Conservation (phyloP, 192 early-diverging fungal genomes). For the Backusella parvicylindrica region DNA sequence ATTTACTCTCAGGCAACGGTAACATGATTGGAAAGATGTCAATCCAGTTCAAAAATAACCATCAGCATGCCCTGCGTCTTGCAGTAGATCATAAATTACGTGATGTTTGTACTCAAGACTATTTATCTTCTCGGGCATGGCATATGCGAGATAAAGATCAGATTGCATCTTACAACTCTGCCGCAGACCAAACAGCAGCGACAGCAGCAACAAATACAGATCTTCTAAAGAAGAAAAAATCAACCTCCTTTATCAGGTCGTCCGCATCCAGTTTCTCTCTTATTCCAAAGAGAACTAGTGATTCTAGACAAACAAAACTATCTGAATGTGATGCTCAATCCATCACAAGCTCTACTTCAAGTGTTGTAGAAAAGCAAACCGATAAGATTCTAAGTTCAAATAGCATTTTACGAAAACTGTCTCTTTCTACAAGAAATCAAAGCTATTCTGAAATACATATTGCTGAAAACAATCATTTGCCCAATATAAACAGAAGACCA, state of each 20-base stretch:
- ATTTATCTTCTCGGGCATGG: conserved; percentile 26
- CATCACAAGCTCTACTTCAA: neutral
- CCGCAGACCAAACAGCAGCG: neutral
- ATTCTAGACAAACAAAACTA: neutral
- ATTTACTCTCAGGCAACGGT: conserved; percentile 5
- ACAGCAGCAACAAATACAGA: no score
- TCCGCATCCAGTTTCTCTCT: conserved; percentile 21
- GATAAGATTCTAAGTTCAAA: neutral
- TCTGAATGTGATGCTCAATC: neutral
- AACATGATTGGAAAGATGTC: conserved; percentile 33
- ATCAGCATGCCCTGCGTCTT: conserved; percentile 24
- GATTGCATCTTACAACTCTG: neutral
- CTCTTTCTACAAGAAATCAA: conserved; percentile 1
- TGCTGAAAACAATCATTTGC: neutral
- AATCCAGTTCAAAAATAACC: conserved; percentile 25
- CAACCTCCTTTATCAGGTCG: conserved; percentile 16
- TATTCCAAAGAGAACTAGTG: conserved; percentile 4
- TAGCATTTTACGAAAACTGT: neutral
- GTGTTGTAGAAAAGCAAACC: neutral
- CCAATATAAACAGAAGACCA: neutral
- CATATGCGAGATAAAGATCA: conserved; percentile 20
- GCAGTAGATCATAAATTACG: conserved; percentile 27
- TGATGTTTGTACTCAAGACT: conserved; percentile 34
- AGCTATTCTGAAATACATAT: neutral
- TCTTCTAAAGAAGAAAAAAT: conserved; percentile 9